Evolutionary conservation across 257 asterid species (phyloP).

Genomic region (Penstemon newberryi): DNA sequence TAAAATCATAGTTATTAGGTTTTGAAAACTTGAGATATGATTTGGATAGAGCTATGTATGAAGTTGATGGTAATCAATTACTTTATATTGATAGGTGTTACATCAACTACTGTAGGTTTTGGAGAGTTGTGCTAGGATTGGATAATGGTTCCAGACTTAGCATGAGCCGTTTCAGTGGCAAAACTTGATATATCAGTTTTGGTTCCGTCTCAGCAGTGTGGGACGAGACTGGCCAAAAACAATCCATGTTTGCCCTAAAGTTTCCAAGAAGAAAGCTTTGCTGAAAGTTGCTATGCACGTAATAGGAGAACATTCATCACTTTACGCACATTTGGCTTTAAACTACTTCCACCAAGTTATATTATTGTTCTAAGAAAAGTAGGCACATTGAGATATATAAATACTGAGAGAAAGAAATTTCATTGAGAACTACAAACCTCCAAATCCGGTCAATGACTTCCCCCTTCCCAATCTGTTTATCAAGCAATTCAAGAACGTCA

Average conservation of each 20-base stretch:
- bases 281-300: background rate
- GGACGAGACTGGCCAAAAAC: background rate
- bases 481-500: constrained; percentile 81
- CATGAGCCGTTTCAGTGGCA: no score
- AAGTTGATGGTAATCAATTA: no score
- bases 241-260: background rate
- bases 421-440: constrained; percentile 56
- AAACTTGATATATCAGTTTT: no score
- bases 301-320: background rate
- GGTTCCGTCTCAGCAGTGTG: no score
- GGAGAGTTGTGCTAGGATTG: no score
- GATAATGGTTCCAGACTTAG: no score
- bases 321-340: constrained; percentile 10
- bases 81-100: no score
- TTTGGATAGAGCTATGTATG: no score
- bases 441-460: constrained; percentile 74
- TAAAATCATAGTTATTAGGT: no score
- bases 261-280: background rate
- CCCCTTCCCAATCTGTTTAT: constrained; percentile 80
- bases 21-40: no score
- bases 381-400: background rate
- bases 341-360: background rate
- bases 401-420: background rate
- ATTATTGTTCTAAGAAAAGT: background rate
- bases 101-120: no score